phyloP scores from a whole-genome alignment of 208 protist species.

The Balamuthia mandrillaris region DNA sequence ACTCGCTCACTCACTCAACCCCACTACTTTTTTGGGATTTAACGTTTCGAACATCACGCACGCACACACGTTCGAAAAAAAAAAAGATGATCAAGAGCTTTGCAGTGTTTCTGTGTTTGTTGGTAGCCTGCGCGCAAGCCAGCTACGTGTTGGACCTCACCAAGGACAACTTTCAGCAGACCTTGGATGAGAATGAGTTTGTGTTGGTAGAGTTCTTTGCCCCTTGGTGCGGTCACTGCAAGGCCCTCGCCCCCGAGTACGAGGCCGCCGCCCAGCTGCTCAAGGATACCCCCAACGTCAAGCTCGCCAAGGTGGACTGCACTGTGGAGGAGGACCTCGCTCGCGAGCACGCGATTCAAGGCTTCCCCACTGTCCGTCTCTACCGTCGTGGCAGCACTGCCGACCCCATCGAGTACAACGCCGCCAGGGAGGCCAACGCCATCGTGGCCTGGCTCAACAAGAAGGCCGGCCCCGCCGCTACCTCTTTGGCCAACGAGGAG shows the following conservation, averaged over 20 bases:
- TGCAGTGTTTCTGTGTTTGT: too few relatives aligned
- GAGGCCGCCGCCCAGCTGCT: slow-evolving; percentile 38
- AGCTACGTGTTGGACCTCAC: slow-evolving; percentile 24
- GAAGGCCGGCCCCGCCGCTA: slow-evolving; percentile 28
- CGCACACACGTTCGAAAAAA: too few relatives aligned
- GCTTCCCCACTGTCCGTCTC: slow-evolving; percentile 23
- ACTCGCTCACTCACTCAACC: too few relatives aligned
- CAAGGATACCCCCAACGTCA: neutral
- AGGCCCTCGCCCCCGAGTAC: slow-evolving; percentile 41
- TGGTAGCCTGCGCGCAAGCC: neutral
- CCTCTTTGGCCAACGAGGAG: neutral
- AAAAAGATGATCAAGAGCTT: too few relatives aligned
- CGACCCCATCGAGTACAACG: neutral
- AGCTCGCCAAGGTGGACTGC: slow-evolving; percentile 25
- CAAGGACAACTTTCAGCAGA: neutral
- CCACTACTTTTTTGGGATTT: too few relatives aligned
- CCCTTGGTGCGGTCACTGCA: slow-evolving; percentile 54
- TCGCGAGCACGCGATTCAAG: neutral
- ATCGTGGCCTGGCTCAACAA: slow-evolving; percentile 25
- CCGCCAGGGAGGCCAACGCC: neutral
- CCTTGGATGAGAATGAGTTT: neutral
- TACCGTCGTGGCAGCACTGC: neutral
- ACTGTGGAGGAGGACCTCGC: neutral
- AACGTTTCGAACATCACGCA: too few relatives aligned
- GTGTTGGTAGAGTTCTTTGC: slow-evolving; percentile 46